Base-by-base conservation (phyloP, 176 grass and related monocot genomes). In the Carex cristatella region DNA sequence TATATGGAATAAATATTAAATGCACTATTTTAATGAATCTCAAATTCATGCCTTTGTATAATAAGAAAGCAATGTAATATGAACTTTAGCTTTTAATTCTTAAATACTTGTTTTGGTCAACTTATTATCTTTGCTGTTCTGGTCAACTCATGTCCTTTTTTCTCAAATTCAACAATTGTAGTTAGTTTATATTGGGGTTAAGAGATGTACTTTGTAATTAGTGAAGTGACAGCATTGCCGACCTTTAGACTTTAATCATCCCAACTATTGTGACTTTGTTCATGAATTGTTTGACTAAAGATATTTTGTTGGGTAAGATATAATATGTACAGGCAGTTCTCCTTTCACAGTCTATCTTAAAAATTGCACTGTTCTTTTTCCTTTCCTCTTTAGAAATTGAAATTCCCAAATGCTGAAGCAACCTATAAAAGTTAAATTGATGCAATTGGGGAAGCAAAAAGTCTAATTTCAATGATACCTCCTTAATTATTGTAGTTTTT, bases 11-110 rank as follows among this genome's bases (percentile, higher is more conserved):
- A 35, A 81, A 82, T 31, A 28, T 12, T 6, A 42, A 49, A 55
- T 72, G 14, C n/a, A 71, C n/a, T 87, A 83, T 49, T 82, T 82
- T 87, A 87, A 48, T 51, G n/a, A 51, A 63, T 69, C 5, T 49
- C 44, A 46, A 59, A 75, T 82, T 60, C 74, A 58, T 35, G 30
- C 53, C 37, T 70, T 28, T 46, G 12, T 62, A 87, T 46, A 49
- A 58, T 67, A 40, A 75, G 38, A 83, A 83, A 83, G 44, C 40
- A 32, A 83, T 7, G 11, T 83, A 53, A 55, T 16, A 15, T 81
- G 33, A 30, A 65, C 11, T 66, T 28, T 31, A 69, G 44, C 1
- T 46, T 8, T 8, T 46, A 46, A 46, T 49, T 68, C 15, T 83
- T 55, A 32, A 69, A 37, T 69, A 83, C 49, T 69, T 33, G 23